phyloP scores from a whole-genome alignment of 352 stramenopile genomes.

The Thalassiosira livingstoniorum region DNA sequence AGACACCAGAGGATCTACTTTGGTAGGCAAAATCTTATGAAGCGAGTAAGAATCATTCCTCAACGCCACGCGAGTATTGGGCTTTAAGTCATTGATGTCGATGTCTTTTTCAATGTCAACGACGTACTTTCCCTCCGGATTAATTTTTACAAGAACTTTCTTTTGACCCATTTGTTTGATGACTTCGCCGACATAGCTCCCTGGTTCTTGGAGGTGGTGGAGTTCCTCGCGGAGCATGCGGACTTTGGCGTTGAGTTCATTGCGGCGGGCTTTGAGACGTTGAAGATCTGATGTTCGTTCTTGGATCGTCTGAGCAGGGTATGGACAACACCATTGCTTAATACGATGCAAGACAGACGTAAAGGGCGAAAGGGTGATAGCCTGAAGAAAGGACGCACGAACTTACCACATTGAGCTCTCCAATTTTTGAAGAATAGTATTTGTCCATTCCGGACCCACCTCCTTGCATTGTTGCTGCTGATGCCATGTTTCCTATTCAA shows the following conservation, averaged over 20 bases:
- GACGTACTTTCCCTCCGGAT: constrained; percentile 99
- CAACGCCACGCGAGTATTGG: constrained; percentile 98
- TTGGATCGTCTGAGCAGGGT: constrained; percentile 73
- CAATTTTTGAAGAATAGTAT: constrained; percentile 81
- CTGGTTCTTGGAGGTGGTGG: constrained; percentile 97
- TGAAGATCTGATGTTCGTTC: constrained; percentile 89
- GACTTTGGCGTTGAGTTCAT: constrained; percentile 99
- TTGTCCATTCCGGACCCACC: constrained; percentile 66
- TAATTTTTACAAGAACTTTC: constrained; percentile 98
- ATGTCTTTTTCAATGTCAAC: constrained; percentile 98
- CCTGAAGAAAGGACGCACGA: too few relatives aligned
- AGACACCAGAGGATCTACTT: constrained; percentile 90
- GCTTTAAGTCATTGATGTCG: constrained; percentile 93
- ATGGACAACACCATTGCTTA: too few relatives aligned
- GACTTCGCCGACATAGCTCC: constrained; percentile 98
- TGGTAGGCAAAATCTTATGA: constrained; percentile 99
- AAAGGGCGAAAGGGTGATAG: too few relatives aligned
- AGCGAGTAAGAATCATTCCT: constrained; percentile 99
- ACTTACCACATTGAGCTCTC: constrained; percentile 72
- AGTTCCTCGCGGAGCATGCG: constrained; percentile 98
- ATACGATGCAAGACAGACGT: too few relatives aligned
- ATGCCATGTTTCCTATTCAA: too few relatives aligned
- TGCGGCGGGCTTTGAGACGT: constrained; percentile 98
- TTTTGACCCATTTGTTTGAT: constrained; percentile 99
- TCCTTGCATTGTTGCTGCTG: neutral